These are phyloP conservation scores for Earliella scabrosa DNA, from an alignment of 1,284 basidiomycete species.

Conservation along the genomic window DNA sequence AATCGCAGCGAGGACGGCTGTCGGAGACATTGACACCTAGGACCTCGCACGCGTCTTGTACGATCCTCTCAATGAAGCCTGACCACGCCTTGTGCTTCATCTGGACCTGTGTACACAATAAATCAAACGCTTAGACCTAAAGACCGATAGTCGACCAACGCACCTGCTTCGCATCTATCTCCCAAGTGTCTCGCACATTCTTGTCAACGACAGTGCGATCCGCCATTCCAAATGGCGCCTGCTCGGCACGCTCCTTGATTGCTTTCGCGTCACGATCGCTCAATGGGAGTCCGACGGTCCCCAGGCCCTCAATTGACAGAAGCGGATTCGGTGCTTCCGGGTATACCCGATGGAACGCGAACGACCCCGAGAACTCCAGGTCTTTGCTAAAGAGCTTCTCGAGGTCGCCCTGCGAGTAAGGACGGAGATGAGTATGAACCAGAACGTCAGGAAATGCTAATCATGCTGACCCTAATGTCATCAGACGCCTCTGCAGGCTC, in stretches of 20 bases:
- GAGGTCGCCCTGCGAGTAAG: constrained; percentile 30
- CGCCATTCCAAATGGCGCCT: constrained; percentile 37
- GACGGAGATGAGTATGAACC: no score
- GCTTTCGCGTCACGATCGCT: constrained; percentile 20
- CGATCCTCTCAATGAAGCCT: constrained; percentile 15
- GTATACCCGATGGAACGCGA: constrained; percentile 25
- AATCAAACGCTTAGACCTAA: not conserved
- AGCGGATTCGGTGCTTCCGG: constrained; percentile 28
- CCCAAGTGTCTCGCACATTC: constrained; percentile 32
- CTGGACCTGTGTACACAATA: constrained; percentile 8
- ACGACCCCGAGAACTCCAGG: not conserved
- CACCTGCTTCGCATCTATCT: constrained; percentile 29
- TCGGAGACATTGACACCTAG: constrained; percentile 18
- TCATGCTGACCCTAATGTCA: no score
- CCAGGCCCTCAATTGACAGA: constrained; percentile 29
- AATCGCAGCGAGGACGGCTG: constrained; percentile 38
- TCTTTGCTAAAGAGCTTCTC: no score
- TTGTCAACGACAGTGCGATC: constrained; percentile 28
- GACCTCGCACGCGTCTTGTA: constrained; percentile 34
- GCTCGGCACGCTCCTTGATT: constrained; percentile 35
- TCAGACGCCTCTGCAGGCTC: no score
- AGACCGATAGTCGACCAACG: not conserved
- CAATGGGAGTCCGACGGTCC: constrained; percentile 43
- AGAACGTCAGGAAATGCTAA: no score
- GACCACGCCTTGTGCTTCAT: constrained; percentile 30